Evolutionary conservation across 257 asterid genomes (phyloP).

Genomic region (Euphrasia confusa): DNA sequence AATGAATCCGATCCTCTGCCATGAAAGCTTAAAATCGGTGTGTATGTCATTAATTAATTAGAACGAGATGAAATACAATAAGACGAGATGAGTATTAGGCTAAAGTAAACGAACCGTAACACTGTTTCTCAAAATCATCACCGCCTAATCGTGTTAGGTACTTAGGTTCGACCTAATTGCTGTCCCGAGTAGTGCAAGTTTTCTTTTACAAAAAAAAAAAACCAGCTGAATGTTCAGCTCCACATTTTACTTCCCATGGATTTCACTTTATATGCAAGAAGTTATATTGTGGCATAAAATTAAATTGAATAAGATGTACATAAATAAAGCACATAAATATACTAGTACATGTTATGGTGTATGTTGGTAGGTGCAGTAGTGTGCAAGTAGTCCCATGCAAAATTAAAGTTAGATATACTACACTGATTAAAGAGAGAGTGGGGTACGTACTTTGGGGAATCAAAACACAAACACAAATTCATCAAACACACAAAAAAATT

Average conservation of each 20-base stretch:
- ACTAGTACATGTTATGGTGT: background rate
- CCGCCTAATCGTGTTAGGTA: too few species aligned
- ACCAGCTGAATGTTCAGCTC: too few species aligned
- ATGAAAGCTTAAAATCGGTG: background rate
- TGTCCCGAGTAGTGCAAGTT: too few species aligned
- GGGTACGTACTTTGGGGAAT: slow-evolving; percentile 16
- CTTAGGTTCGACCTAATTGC: too few species aligned
- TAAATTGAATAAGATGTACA: background rate
- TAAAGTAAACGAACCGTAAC: too few species aligned
- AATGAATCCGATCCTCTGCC: slow-evolving; percentile 38
- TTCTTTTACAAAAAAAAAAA: too few species aligned
- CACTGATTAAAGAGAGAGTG: slow-evolving; percentile 14
- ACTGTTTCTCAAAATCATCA: too few species aligned
- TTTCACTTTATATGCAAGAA: background rate
- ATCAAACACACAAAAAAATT: too few species aligned
- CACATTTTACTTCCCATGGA: too few species aligned
- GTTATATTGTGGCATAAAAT: background rate
- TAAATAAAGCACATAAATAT: background rate
- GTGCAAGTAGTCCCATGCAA: slow-evolving; percentile 44
- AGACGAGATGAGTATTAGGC: too few species aligned
- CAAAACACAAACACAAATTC: slow-evolving; percentile 20
- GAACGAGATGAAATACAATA: background rate
- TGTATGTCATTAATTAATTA: too few species aligned
- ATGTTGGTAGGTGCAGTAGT: slow-evolving; percentile 17
- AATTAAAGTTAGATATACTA: slow-evolving; percentile 26